Conservation (phyloP, 148 eudicot genomes). For the Silene uniflora region DNA sequence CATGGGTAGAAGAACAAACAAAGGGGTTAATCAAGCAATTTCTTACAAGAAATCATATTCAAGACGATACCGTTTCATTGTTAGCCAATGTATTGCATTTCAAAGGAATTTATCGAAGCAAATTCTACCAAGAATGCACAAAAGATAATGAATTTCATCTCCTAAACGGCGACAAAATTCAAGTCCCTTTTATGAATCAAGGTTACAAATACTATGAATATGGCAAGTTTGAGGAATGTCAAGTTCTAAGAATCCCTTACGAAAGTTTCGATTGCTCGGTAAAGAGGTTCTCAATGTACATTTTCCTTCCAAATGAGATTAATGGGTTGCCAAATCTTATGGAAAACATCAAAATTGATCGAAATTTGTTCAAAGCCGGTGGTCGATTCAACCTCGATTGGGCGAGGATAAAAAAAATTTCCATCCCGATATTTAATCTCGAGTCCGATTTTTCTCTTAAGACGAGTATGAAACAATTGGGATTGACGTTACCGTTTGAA, state of each 20-base stretch:
- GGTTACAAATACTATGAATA: neutral
- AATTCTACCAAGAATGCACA: neutral
- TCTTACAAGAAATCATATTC: neutral
- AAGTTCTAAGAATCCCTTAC: slow-evolving; percentile 8
- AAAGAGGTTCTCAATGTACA: slow-evolving; percentile 6
- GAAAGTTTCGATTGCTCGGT: too few species aligned
- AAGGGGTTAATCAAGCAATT: neutral
- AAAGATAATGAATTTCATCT: neutral
- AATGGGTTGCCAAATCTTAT: neutral
- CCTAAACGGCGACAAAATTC: neutral
- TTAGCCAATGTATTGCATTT: slow-evolving; percentile 11
- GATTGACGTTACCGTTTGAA: slow-evolving; percentile 8
- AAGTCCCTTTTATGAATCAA: slow-evolving; percentile 1
- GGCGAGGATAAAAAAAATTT: neutral
- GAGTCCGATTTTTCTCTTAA: neutral
- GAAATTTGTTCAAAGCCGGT: neutral
- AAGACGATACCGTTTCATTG: neutral
- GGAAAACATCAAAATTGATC: neutral
- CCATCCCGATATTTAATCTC: neutral
- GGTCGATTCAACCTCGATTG: neutral
- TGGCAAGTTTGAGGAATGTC: neutral
- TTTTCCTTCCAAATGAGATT: neutral
- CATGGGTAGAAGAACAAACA: slow-evolving; percentile 1
- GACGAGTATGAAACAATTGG: slow-evolving; percentile 7
- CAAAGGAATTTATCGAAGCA: neutral